Conservation (phyloP, 805 yeast species). For the Suhomyces emberorum region DNA sequence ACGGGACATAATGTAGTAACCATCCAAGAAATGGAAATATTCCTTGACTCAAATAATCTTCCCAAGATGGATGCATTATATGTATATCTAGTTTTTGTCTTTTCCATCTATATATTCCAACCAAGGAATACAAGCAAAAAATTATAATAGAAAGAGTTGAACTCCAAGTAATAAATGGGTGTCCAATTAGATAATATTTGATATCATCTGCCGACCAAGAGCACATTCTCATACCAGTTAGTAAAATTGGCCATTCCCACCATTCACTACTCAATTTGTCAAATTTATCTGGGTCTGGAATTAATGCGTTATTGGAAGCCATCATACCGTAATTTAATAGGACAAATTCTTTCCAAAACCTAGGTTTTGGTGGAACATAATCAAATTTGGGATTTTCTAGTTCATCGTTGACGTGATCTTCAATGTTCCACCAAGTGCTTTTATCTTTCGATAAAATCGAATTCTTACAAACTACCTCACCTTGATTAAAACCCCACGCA, state of each 20-base stretch:
- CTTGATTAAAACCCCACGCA: slow-evolving; percentile 82
- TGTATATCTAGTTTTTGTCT: slow-evolving; percentile 25
- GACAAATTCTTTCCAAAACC: slow-evolving; percentile 65
- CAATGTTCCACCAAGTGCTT: slow-evolving; percentile 79
- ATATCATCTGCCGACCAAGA: slow-evolving; percentile 57
- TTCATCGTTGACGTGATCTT: slow-evolving; percentile 56
- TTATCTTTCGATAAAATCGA: slow-evolving; percentile 53
- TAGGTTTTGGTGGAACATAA: slow-evolving; percentile 40
- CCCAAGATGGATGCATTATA: slow-evolving; percentile 26
- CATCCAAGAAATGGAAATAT: slow-evolving; percentile 38
- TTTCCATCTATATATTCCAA: slow-evolving; percentile 25
- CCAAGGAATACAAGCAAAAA: slow-evolving; percentile 18
- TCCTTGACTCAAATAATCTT: slow-evolving; percentile 27
- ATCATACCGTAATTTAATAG: slow-evolving; percentile 76
- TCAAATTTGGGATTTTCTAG: slow-evolving; percentile 30
- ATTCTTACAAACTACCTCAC: slow-evolving; percentile 69
- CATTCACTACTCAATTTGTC: slow-evolving; percentile 71
- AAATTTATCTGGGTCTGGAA: slow-evolving; percentile 68
- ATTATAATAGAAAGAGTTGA: slow-evolving; percentile 25
- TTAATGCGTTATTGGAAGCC: slow-evolving; percentile 78
- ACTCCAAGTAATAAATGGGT: slow-evolving; percentile 74
- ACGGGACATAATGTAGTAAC: slow-evolving; percentile 40
- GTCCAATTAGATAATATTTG: slow-evolving; percentile 67
- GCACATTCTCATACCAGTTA: slow-evolving; percentile 73
- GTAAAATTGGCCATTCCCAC: slow-evolving; percentile 81